Conservation (phyloP, 2,329 filamentous ascomycete genomes). For the Boeremia exigua region DNA sequence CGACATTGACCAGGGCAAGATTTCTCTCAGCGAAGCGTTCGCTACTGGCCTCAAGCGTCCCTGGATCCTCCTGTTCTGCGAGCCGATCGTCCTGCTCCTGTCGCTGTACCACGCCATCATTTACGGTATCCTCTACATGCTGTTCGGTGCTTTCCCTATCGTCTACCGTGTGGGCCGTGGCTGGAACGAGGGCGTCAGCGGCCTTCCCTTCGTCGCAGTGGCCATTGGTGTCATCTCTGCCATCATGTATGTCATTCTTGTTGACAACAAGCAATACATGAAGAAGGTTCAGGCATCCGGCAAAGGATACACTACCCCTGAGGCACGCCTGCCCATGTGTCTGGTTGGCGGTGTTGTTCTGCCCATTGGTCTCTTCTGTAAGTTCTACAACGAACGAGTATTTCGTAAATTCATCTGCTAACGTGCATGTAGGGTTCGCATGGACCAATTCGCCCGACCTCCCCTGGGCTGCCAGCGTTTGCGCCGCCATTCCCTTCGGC, state of each 20-base stretch:
- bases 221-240: slow-evolving; percentile 69
- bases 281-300: slow-evolving; percentile 52
- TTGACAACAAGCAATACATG: slow-evolving; percentile 46
- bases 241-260: slow-evolving; percentile 57
- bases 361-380: slow-evolving; percentile 56
- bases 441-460: slow-evolving; percentile 57
- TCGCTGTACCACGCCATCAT: slow-evolving; percentile 67
- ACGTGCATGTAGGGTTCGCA: slow-evolving; percentile 36
- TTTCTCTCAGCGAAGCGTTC: slow-evolving; percentile 58
- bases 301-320: slow-evolving; percentile 66
- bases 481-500: slow-evolving; percentile 60
- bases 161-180: slow-evolving; percentile 63
- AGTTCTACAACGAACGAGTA: not conserved
- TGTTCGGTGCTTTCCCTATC: slow-evolving; percentile 60
- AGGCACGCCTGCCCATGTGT: slow-evolving; percentile 67
- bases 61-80: slow-evolving; percentile 71
- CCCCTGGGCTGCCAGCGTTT: slow-evolving; percentile 63
- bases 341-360: slow-evolving; percentile 68
- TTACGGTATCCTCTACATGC: slow-evolving; percentile 58
- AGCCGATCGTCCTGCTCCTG: slow-evolving; percentile 71
- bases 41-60: slow-evolving; percentile 67
- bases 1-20: slow-evolving; percentile 52
- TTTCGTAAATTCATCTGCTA: not conserved
- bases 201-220: slow-evolving; percentile 68
- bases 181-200: slow-evolving; percentile 47